A percentile compares a stretch with the other conserved stretches of the same genome.
Conservation (phyloP, 2,329 filamentous ascomycete species). For the Ascochyta rabiei region DNA sequence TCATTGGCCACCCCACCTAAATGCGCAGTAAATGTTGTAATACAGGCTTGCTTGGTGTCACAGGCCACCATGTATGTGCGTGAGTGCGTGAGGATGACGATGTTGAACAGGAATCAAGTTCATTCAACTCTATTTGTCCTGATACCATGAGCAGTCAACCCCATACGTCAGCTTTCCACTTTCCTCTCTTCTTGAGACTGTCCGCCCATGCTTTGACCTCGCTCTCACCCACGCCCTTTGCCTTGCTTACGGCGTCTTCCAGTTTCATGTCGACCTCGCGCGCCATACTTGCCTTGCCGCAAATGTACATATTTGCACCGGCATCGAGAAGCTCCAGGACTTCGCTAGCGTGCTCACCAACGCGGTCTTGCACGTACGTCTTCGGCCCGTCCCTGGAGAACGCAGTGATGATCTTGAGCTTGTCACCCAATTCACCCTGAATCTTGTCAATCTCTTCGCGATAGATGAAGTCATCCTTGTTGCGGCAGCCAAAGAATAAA, state of each 20-base stretch:
- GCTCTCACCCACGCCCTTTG: constrained; percentile 48
- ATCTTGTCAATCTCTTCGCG: constrained; percentile 31
- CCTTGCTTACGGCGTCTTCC: constrained; percentile 43
- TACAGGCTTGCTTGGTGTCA: not conserved
- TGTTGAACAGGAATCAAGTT: not conserved
- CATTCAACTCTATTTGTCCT: constrained; percentile 4
- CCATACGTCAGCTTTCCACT: constrained; percentile 63
- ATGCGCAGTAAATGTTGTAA: not conserved
- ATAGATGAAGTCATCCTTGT: constrained; percentile 44
- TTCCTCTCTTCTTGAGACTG: constrained; percentile 56
- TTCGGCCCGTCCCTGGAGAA: constrained; percentile 30
- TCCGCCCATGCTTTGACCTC: constrained; percentile 56
- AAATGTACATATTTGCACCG: constrained; percentile 51
- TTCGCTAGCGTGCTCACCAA: constrained; percentile 36
- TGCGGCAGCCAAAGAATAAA: constrained; percentile 44
- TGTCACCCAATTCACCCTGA: constrained; percentile 27
- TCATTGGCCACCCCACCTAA: not conserved
- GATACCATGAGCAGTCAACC: constrained; percentile 36
- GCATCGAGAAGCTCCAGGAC: constrained; percentile 46
- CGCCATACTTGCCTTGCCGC: constrained; percentile 50
- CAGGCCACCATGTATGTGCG: not conserved
- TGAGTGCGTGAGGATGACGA: not conserved
- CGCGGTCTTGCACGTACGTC: constrained; percentile 51
- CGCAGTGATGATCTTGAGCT: constrained; percentile 33
- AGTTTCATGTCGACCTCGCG: constrained; percentile 51